Evolutionary conservation across 306 rosid species (phyloP).

Genomic region (Leucaena leucocephala): DNA sequence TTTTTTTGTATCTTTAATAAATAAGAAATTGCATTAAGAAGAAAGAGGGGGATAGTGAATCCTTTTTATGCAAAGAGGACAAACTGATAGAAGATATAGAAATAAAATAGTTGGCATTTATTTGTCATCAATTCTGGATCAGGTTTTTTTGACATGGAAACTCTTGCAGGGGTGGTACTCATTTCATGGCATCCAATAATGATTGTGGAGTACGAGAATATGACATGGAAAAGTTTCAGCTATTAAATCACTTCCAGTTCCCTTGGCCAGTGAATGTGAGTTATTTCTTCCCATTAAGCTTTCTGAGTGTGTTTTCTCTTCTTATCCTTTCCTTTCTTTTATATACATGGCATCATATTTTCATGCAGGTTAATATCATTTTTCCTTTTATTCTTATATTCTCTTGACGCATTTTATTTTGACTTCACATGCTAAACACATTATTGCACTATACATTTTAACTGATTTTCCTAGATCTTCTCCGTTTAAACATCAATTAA

Average conservation of each 20-base stretch:
- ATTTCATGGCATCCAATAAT: conserved; percentile 81
- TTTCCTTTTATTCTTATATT: not conserved
- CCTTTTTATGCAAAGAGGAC: not conserved
- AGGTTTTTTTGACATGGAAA: conserved; percentile 31
- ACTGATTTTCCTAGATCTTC: not conserved
- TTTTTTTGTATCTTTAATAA: not conserved
- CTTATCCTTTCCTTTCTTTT: not conserved
- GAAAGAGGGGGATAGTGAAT: not conserved
- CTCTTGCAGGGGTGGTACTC: conserved; percentile 71
- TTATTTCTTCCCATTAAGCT: conserved; percentile 28
- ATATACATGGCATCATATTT: not conserved
- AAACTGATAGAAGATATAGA: not conserved
- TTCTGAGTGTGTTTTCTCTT: not conserved
- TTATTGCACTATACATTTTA: not conserved
- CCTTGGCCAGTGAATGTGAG: conserved; percentile 95
- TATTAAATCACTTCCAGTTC: conserved; percentile 66
- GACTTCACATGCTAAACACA: not conserved
- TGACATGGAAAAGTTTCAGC: conserved; percentile 84
- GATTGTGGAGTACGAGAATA: conserved; percentile 78
- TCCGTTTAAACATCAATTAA: not conserved
- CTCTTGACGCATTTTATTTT: not conserved
- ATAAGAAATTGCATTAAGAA: not conserved
- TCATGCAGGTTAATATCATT: not conserved
- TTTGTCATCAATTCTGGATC: conserved; percentile 16
- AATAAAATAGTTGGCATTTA: not conserved